phyloP scores from a whole-genome alignment of 1,139 yeast species.

The Eremothecium coryli region DNA sequence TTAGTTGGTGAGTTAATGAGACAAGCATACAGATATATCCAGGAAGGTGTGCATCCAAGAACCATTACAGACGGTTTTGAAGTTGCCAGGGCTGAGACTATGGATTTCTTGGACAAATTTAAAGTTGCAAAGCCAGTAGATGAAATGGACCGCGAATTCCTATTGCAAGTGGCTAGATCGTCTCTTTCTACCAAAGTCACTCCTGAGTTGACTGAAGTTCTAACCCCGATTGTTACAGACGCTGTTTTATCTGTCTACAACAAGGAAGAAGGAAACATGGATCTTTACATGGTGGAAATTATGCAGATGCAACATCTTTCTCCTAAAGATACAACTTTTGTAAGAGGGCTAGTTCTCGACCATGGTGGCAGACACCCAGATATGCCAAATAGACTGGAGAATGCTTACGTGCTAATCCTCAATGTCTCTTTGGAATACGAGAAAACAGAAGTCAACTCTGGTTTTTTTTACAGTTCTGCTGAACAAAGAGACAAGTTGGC shows the following conservation, averaged over 20 bases:
- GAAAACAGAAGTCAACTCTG: conserved; percentile 95
- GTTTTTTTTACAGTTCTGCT: conserved; percentile 88
- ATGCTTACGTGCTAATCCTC: conserved; percentile 77
- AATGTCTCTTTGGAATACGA: conserved; percentile 96
- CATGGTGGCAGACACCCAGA: conserved; percentile 99
- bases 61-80: conserved; percentile 94
- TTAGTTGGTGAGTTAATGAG: conserved; percentile 89
- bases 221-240: conserved; percentile 92
- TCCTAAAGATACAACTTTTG: conserved; percentile 71
- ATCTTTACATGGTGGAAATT: conserved; percentile 94
- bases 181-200: conserved; percentile 82
- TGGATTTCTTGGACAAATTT: conserved; percentile 60
- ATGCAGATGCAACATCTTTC: conserved; percentile 96
- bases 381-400: conserved; percentile 83
- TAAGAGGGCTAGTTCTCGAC: conserved; percentile 87
- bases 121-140: conserved; percentile 33
- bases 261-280: conserved; percentile 49
- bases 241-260: conserved; percentile 74
- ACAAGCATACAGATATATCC: conserved; percentile 86
- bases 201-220: conserved; percentile 61
- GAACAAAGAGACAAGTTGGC: conserved; percentile 95
- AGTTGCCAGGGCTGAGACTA: conserved; percentile 66
- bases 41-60: conserved; percentile 95
- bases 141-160: conserved; percentile 68
- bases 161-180: conserved; percentile 84